A percentile compares a stretch with the other conserved stretches of the same genome.
Conservation (phyloP, 1,284 basidiomycete species). For the Ceratobasidium sp. region DNA sequence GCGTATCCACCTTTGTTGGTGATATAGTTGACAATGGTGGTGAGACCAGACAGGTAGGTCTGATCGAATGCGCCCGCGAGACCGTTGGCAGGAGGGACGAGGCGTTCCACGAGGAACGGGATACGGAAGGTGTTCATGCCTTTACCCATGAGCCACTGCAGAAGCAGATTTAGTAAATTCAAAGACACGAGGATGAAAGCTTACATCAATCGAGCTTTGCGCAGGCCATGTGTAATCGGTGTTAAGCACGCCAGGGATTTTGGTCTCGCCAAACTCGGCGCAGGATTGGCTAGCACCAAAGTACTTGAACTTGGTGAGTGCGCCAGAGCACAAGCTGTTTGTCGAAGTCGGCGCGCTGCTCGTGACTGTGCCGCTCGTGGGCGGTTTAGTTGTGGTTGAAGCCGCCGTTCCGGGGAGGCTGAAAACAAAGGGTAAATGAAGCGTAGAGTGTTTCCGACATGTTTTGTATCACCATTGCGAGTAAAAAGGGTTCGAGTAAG, state of each 20-base stretch:
- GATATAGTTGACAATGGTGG: conserved; percentile 64
- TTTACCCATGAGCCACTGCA: conserved; percentile 60
- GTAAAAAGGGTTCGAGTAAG: conserved; percentile 42
- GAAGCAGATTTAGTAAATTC: conserved; percentile 45
- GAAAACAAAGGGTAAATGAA: background rate
- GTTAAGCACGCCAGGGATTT: conserved; percentile 20
- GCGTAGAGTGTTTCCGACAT: background rate
- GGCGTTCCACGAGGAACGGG: conserved; percentile 65
- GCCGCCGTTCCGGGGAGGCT: conserved; percentile 34
- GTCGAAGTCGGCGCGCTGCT: conserved; percentile 40
- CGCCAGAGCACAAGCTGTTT: conserved; percentile 42
- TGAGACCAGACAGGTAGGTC: conserved; percentile 61
- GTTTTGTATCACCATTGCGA: conserved; percentile 40
- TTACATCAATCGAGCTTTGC: conserved; percentile 57
- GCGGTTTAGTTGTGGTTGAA: conserved; percentile 40
- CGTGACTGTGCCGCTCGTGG: conserved; percentile 30
- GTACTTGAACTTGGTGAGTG: conserved; percentile 64
- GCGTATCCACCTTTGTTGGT: conserved; percentile 65
- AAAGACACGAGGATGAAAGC: conserved; percentile 37
- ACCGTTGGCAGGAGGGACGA: conserved; percentile 57
- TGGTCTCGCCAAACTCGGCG: conserved; percentile 59
- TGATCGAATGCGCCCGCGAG: conserved; percentile 48
- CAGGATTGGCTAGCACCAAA: conserved; percentile 69
- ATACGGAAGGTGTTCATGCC: conserved; percentile 71
- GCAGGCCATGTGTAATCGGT: conserved; percentile 58